Conservation (phyloP, 2,329 filamentous ascomycete genomes). For the Trichoderma breve region DNA sequence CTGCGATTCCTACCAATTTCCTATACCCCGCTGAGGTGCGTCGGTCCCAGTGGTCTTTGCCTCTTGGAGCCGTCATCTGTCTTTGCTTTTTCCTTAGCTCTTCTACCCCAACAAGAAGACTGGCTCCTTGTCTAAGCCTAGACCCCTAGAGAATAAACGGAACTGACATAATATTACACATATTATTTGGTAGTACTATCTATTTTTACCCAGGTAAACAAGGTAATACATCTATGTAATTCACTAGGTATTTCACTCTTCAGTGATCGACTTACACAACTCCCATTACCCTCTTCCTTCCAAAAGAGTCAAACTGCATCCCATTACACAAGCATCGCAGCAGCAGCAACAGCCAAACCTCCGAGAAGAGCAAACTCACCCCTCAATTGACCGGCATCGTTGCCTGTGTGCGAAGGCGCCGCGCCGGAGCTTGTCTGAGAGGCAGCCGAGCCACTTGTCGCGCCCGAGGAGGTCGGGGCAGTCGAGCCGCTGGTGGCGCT, state of each 20-base stretch:
- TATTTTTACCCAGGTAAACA: neutral
- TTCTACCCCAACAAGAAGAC: neutral
- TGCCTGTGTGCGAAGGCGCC: neutral
- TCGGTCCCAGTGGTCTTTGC: neutral
- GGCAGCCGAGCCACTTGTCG: neutral
- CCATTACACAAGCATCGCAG: neutral
- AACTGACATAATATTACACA: neutral
- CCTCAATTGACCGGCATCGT: neutral
- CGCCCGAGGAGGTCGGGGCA: too few relatives aligned
- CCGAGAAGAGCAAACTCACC: neutral
- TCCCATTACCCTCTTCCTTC: neutral
- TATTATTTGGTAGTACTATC: neutral
- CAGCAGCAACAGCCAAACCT: neutral
- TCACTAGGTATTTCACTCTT: neutral
- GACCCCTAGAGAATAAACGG: neutral
- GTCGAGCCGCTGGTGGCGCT: neutral
- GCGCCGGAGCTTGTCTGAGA: neutral
- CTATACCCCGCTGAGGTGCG: neutral
- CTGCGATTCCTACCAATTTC: neutral
- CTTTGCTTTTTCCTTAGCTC: neutral
- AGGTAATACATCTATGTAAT: neutral
- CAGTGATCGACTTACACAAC: neutral
- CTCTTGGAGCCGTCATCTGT: neutral
- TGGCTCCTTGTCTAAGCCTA: neutral
- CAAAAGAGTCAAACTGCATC: neutral